Evolutionary conservation across 2,329 filamentous ascomycete genomes (phyloP).

Genomic region (Ophiostoma pallidulum): DNA sequence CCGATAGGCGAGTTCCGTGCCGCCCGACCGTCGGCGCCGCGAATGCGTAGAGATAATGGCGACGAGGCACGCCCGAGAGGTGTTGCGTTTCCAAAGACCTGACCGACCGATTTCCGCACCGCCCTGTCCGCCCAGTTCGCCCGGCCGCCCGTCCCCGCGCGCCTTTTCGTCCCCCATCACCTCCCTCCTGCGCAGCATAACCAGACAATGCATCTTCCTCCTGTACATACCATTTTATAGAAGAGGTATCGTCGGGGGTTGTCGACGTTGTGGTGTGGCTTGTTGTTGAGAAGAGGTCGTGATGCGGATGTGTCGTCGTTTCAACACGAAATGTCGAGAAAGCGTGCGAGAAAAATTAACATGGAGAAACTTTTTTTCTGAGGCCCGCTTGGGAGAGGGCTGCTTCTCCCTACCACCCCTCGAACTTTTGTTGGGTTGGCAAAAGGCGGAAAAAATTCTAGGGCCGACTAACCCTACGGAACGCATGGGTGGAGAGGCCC

Average conservation of each 20-base stretch:
- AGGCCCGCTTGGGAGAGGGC: constrained; percentile 1
- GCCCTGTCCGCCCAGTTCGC: too few species aligned
- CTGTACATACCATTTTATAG: constrained; percentile 16
- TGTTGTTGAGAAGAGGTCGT: constrained; percentile 8
- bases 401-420: too few species aligned
- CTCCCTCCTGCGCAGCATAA: constrained; percentile 12
- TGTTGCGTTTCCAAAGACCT: background rate
- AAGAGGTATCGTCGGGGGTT: constrained; percentile 12
- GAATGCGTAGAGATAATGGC: too few species aligned
- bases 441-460: constrained; percentile 14
- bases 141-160: too few species aligned
- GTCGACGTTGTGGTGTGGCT: constrained; percentile 13
- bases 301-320: constrained; percentile 12
- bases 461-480: constrained; percentile 16
- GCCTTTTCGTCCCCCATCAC: background rate
- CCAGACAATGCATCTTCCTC: background rate
- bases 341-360: constrained; percentile 17
- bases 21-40: too few species aligned
- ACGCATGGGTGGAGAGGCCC: background rate
- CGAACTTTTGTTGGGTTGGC: background rate
- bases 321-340: constrained; percentile 14
- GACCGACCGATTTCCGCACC: too few species aligned
- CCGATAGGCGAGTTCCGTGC: too few species aligned
- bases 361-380: constrained; percentile 13
- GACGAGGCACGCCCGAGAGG: too few species aligned